Percentiles rank a stretch among this genome's conserved stretches.
These are phyloP conservation scores for Micromonas commoda DNA, from an alignment of 139 green algal genomes.

Conservation along the genomic window DNA sequence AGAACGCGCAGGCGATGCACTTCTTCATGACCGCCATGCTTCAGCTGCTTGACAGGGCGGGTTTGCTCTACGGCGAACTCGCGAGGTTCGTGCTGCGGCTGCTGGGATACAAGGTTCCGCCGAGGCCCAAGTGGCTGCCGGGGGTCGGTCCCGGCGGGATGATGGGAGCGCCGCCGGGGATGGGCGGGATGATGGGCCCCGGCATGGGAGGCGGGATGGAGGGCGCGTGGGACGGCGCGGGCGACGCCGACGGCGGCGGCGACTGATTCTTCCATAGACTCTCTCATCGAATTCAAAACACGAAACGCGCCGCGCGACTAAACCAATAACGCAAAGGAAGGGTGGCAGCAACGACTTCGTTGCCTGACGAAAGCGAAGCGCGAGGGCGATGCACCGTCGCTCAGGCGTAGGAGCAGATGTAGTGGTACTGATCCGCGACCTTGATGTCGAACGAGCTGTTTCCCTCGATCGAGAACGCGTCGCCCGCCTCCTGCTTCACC, in stretches of 20 bases:
- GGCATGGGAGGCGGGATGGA: neutral
- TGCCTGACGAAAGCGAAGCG: no score
- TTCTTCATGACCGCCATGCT: conserved; percentile 96
- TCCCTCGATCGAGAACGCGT: neutral
- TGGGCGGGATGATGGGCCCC: neutral
- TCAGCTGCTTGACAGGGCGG: conserved; percentile 85
- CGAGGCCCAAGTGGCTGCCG: neutral
- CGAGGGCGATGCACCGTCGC: no score
- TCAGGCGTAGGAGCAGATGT: conserved; percentile 5
- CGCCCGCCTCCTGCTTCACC: neutral
- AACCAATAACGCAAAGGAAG: no score
- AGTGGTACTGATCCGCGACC: neutral
- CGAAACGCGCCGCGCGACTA: no score
- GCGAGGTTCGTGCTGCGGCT: conserved; percentile 85
- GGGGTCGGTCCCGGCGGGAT: neutral
- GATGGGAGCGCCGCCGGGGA: neutral
- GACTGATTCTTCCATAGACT: no score
- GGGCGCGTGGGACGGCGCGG: neutral
- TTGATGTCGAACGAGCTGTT: neutral
- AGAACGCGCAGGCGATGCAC: conserved; percentile 96
- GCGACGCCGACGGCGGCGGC: neutral
- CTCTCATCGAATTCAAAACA: no score
- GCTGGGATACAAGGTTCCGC: conserved; percentile 55
- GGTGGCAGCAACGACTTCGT: no score
- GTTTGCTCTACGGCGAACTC: conserved; percentile 89